Percentiles rank a stretch among this genome's conserved stretches.
Evolutionary conservation across 768 basidiomycete genomes (phyloP).

Genomic region (Lactifluus piperatus): DNA sequence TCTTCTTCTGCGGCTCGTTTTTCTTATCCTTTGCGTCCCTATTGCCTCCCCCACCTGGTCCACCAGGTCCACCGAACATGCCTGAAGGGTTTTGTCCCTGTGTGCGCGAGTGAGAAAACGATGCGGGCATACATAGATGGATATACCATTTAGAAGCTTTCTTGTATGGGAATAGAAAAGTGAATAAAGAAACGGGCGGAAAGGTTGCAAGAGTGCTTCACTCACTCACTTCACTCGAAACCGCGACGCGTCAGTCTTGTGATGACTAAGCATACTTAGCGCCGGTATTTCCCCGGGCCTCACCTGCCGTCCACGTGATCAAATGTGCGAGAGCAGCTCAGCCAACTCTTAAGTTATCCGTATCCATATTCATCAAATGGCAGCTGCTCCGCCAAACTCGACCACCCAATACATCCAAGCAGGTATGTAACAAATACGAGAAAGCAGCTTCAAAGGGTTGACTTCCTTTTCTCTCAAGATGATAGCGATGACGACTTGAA

Average conservation of each 20-base stretch:
- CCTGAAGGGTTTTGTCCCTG: constrained; percentile 76
- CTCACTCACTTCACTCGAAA: neutral
- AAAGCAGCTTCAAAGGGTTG: too few species aligned
- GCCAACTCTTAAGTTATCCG: neutral
- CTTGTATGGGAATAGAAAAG: neutral
- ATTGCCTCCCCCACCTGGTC: constrained; percentile 23
- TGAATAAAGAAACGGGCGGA: neutral
- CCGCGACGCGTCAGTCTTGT: constrained; percentile 30
- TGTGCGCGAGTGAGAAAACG: neutral
- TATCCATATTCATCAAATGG: constrained; percentile 1
- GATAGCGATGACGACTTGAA: constrained; percentile 81
- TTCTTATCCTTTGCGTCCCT: constrained; percentile 29
- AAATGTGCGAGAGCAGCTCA: neutral
- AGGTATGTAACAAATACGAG: constrained; percentile 33
- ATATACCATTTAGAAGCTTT: constrained; percentile 8
- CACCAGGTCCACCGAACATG: constrained; percentile 28
- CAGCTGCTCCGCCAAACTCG: constrained; percentile 45
- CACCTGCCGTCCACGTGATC: neutral
- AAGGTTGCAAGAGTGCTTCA: constrained; percentile 10
- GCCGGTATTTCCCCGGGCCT: neutral
- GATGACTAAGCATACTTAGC: constrained; percentile 13
- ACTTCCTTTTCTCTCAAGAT: constrained; percentile 20
- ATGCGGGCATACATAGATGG: constrained; percentile 6
- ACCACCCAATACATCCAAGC: constrained; percentile 76
- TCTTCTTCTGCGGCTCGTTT: constrained; percentile 67